Conservation (phyloP, 2,329 filamentous ascomycete species). For the Trichoderma sp. region DNA sequence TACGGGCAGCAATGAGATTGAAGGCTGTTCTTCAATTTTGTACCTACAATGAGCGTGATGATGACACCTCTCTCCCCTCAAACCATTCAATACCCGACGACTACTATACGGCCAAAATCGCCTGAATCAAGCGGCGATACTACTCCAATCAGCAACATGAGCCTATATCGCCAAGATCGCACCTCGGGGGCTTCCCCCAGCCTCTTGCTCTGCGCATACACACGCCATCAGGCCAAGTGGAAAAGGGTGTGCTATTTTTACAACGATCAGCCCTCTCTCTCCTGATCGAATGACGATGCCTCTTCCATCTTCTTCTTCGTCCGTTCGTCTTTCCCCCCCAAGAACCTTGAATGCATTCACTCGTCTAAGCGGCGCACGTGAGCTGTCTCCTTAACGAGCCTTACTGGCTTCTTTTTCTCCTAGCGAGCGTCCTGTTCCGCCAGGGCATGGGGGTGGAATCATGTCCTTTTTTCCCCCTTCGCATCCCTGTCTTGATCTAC, state of each 20-base stretch:
- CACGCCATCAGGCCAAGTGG: too few species aligned
- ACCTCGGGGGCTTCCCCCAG: too few species aligned
- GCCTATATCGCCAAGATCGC: too few species aligned
- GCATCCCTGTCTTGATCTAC: constrained; percentile 14
- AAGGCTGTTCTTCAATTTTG: too few species aligned
- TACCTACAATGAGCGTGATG: too few species aligned
- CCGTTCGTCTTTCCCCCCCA: background rate
- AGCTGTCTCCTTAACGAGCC: constrained; percentile 19
- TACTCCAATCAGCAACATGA: too few species aligned
- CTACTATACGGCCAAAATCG: too few species aligned
- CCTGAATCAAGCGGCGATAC: too few species aligned
- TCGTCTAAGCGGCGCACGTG: constrained; percentile 8
- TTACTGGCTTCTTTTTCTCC: background rate
- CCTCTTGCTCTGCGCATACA: too few species aligned
- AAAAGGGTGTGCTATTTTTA: constrained; percentile 9
- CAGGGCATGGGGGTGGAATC: background rate
- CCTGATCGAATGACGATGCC: background rate
- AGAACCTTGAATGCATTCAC: background rate
- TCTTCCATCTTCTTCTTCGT: background rate
- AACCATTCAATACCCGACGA: too few species aligned
- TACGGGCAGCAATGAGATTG: too few species aligned
- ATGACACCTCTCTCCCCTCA: too few species aligned
- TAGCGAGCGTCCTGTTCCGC: constrained; percentile 12
- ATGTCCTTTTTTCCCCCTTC: background rate
- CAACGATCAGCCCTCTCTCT: background rate